phyloP scores from a whole-genome alignment of 768 basidiomycete species.

The Lactarius sanguifluus region DNA sequence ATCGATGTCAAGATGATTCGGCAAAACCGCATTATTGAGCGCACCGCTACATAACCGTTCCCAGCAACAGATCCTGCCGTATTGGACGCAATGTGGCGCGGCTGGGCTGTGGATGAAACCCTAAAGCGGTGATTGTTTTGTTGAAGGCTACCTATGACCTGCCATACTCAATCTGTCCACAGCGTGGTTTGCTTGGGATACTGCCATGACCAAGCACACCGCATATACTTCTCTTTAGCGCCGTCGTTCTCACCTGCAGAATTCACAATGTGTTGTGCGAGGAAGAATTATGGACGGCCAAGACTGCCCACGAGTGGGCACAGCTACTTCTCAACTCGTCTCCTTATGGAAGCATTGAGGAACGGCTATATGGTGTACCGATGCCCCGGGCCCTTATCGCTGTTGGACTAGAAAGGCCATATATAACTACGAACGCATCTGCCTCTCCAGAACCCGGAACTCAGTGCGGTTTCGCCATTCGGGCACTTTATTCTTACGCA shows the following conservation, averaged over 20 bases:
- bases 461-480: conserved; percentile 34
- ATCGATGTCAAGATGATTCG: conserved; percentile 38
- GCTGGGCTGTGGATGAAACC: conserved; percentile 58
- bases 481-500: conserved; percentile 39
- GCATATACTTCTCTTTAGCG: conserved; percentile 51
- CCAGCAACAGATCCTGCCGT: conserved; percentile 37
- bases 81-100: conserved; percentile 50
- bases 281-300: conserved; percentile 53
- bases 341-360: conserved; percentile 32
- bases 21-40: conserved; percentile 44
- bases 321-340: conserved; percentile 43
- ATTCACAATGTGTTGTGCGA: conserved; percentile 52
- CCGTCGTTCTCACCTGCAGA: conserved; percentile 50
- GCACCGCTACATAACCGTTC: conserved; percentile 40
- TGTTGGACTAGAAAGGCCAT: conserved; percentile 30
- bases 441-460: conserved; percentile 20
- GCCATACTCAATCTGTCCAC: not conserved
- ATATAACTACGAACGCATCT: conserved; percentile 8
- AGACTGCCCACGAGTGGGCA: conserved; percentile 50
- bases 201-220: conserved; percentile 56
- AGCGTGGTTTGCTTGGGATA: conserved; percentile 45
- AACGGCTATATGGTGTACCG: conserved; percentile 34
- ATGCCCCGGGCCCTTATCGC: conserved; percentile 32
- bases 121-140: conserved; percentile 47
- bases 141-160: not conserved